A percentile compares a stretch with the other conserved stretches of the same genome.
These are phyloP conservation scores for Speleostelium caveatum DNA, from an alignment of 78 protist genomes.

Conservation along the genomic window DNA sequence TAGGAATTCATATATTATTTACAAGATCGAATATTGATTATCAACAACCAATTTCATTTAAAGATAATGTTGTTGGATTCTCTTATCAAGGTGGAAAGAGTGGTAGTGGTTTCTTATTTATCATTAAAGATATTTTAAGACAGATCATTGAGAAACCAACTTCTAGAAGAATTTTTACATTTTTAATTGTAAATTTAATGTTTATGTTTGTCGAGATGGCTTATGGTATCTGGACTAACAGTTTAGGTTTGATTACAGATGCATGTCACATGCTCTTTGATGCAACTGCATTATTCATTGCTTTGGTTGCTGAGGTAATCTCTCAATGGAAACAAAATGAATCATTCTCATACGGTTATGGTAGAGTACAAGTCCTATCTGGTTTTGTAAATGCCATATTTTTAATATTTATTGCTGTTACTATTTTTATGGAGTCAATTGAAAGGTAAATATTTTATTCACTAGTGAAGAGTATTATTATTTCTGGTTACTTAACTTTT, in stretches of 20 bases:
- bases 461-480: not conserved
- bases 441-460: slow-evolving; percentile 63
- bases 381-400: slow-evolving; percentile 96
- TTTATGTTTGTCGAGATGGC: slow-evolving; percentile 96
- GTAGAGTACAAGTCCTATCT: slow-evolving; percentile 90
- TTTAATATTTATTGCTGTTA: slow-evolving; percentile 89
- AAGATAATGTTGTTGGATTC: not conserved
- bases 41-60: not conserved
- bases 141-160: slow-evolving; percentile 79
- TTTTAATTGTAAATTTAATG: slow-evolving; percentile 84
- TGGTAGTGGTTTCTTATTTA: not conserved
- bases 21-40: slow-evolving; percentile 7
- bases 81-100: not conserved
- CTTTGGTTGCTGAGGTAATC: slow-evolving; percentile 88
- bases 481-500: not conserved
- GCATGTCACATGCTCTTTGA: slow-evolving; percentile 98
- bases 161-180: slow-evolving; percentile 85
- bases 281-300: slow-evolving; percentile 92
- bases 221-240: slow-evolving; percentile 94
- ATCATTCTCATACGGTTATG: slow-evolving; percentile 91
- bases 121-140: slow-evolving; percentile 31
- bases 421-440: slow-evolving; percentile 90
- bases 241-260: slow-evolving; percentile 95
- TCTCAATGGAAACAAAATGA: slow-evolving; percentile 84
- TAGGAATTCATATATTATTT: slow-evolving; percentile 70